Percentiles rank a stretch among this genome's conserved stretches.
Evolutionary conservation across 2,329 filamentous ascomycete genomes (phyloP).

Genomic region (Neurospora sp.): DNA sequence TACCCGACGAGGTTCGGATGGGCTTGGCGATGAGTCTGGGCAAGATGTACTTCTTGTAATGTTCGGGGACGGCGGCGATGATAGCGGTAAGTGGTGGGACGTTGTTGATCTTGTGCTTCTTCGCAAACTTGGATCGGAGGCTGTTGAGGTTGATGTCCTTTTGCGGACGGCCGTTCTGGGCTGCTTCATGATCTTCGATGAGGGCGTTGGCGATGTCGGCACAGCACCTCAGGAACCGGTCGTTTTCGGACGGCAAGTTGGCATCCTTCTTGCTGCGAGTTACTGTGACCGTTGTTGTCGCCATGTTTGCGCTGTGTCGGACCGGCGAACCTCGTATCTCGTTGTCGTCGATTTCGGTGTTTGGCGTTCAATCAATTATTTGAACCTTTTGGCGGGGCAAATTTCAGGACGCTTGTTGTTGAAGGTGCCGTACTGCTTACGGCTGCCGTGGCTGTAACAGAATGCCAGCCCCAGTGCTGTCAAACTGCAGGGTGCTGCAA

Average conservation of each 20-base stretch:
- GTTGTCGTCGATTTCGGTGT: neutral
- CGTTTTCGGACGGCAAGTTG: constrained; percentile 83
- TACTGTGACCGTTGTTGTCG: constrained; percentile 39
- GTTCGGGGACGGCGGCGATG: constrained; percentile 96
- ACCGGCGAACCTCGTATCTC: neutral
- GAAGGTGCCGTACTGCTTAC: neutral
- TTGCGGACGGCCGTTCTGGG: constrained; percentile 62
- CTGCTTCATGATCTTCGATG: constrained; percentile 86
- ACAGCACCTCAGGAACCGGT: constrained; percentile 87
- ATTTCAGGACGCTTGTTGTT: neutral
- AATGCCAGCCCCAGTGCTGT: neutral
- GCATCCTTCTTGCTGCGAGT: constrained; percentile 64
- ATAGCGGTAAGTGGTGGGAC: constrained; percentile 93
- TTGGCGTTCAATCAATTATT: neutral
- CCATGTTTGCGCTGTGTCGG: constrained; percentile 13
- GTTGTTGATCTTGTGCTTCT: constrained; percentile 82
- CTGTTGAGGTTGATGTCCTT: constrained; percentile 91
- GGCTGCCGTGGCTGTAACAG: neutral
- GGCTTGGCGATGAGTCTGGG: constrained; percentile 96
- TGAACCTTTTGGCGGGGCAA: neutral
- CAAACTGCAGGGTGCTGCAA: neutral
- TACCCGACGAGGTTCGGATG: constrained; percentile 90
- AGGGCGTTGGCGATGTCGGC: constrained; percentile 90
- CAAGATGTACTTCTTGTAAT: constrained; percentile 98
- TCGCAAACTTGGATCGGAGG: constrained; percentile 75